Base-by-base conservation (phyloP, 2,329 filamentous ascomycete genomes). In the Aspergillus flavus region DNA sequence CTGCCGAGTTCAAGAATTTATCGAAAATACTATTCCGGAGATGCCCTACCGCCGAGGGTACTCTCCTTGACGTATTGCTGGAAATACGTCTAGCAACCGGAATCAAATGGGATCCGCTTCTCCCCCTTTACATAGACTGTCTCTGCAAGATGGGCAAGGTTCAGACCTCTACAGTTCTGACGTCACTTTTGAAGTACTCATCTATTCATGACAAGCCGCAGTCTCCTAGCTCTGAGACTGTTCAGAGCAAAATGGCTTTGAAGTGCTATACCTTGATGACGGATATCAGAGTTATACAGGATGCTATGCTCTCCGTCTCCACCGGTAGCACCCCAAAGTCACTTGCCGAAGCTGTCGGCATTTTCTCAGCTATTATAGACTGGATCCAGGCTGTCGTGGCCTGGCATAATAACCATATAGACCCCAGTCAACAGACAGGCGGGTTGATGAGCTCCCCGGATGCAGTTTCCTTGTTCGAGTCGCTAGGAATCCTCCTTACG, bases 201-300 rank as follows among this genome's bases (percentile, higher is more conserved):
- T 78, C 75, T 12, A 73, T 80, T 53, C 68, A 68, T 26, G 70
- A 71, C n/a, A 64, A 63, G 58, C 52, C 60, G 52, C 23, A 63
- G 21, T 61, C 56, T 11, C 12, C 61, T 26, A 52, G 50, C 1
- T 26, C 63, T 16, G 64, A 64, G 43, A 43, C 55, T 50, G 55
- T 30, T 14, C 30, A 48, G 43, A 30, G 46, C 30, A 67, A 68
- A 30, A 64, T 63, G 19, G 68, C 66, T 12, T 39, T 53, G 2
- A 69, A 66, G 21, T 66, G 61, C 34, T 73, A 73, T 19, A 80
- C 78, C 0, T 66, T 81, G 2, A 79, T 80, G 77, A 79, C 76
- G 0, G 79, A 80, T 68, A 79, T 77, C 46, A 74, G 76, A 54
- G 73, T 80, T 61, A 73, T 80, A 39, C 78, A 80, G 61, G 77